Percentiles rank a stretch among this genome's conserved stretches.
Evolutionary conservation across 495 filamentous ascomycete genomes (phyloP).

Genomic region (Lepidopterella palustris): DNA sequence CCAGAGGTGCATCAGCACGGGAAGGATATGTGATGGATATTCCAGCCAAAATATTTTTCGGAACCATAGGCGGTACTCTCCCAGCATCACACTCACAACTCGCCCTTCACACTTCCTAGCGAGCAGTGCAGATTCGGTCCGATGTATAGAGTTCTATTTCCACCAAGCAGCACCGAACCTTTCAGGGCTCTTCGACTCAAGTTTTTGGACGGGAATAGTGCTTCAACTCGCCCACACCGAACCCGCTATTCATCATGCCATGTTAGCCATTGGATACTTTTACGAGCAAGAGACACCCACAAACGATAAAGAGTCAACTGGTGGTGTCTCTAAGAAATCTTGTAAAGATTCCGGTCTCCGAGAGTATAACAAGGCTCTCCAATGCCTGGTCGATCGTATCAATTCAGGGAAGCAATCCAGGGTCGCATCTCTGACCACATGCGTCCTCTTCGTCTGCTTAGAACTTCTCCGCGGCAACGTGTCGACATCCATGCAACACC

Average conservation of each 20-base stretch:
- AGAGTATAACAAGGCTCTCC: neutral
- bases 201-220: neutral
- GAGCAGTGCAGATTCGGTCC: neutral
- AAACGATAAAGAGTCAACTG: neutral
- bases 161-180: neutral
- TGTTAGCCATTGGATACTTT: neutral
- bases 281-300: neutral
- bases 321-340: neutral
- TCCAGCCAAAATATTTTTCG: neutral
- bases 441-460: neutral
- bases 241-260: neutral
- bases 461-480: neutral
- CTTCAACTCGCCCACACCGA: neutral
- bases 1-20: conserved; percentile 39
- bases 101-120: neutral
- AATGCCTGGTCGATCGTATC: neutral
- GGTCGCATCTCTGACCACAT: neutral
- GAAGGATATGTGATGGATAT: conserved; percentile 43
- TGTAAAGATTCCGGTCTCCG: neutral
- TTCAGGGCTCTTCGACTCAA: neutral
- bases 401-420: neutral
- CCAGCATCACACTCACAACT: neutral
- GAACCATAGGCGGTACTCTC: neutral
- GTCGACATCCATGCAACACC: neutral
- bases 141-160: conserved; percentile 1